Percentiles rank a stretch among this genome's conserved stretches.
Evolutionary conservation across 2,329 filamentous ascomycete species (phyloP).

Genomic region (Botrytis fragariae): DNA sequence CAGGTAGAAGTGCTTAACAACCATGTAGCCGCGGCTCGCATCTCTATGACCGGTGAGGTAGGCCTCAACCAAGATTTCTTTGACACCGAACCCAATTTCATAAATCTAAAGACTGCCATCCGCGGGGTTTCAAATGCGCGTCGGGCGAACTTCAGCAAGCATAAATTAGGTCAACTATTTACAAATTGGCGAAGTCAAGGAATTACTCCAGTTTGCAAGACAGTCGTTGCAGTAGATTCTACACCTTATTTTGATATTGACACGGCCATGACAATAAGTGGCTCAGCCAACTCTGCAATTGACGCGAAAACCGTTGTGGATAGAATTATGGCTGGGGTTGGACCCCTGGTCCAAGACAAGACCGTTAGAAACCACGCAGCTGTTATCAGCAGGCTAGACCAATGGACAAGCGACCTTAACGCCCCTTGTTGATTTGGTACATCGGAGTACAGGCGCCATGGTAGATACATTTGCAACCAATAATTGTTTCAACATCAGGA

Average conservation of each 20-base stretch:
- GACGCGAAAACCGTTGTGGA: background rate
- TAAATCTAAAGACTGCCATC: background rate
- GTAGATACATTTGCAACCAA: too few species aligned
- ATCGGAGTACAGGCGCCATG: too few species aligned
- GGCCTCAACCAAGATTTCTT: background rate
- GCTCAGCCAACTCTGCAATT: background rate
- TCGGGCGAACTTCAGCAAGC: background rate
- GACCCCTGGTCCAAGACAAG: background rate
- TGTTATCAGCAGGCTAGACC: background rate
- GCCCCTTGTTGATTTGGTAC: background rate
- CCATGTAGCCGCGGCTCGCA: background rate
- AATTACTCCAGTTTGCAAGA: background rate
- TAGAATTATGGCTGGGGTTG: background rate
- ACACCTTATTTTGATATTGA: background rate
- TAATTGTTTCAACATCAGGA: too few species aligned
- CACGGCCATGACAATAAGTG: background rate
- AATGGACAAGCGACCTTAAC: background rate
- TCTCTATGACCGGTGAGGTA: background rate
- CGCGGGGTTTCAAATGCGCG: background rate
- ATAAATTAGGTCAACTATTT: fast-evolving
- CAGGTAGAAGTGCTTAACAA: background rate
- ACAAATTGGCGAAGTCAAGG: fast-evolving
- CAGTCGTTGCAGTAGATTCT: background rate
- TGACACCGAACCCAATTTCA: background rate
- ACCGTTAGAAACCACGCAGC: background rate